Base-by-base conservation (phyloP, 2,329 filamentous ascomycete species). In the Endocalyx cinctus region DNA sequence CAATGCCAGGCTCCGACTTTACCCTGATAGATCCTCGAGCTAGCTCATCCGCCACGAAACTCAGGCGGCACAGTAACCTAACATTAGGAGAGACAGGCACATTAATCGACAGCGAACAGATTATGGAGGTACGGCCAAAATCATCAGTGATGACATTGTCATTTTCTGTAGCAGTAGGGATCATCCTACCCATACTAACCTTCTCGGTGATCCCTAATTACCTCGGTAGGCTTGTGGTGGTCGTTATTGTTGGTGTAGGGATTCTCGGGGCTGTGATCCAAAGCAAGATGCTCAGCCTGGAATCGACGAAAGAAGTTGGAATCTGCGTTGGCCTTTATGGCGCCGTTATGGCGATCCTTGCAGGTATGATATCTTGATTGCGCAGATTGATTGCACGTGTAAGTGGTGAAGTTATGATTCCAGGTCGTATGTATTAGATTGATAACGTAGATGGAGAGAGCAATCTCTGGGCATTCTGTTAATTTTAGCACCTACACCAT, bases 131-230 rank as follows among this genome's bases (percentile, higher is more conserved):
- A 14, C 34, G 38, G n/a, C n/a, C n/a, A n/a, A n/a, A n/a, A n/a
- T n/a, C n/a, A 20, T 37, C 37, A 14, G 33, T 50, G 6, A 43
- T 45, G 5, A 48, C 42, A 3, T 38, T 68, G 4, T 67, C 71
- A 6, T 48, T 66, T 14, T 66, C 70, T 1, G 56, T 72, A 8
- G 70, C 70, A 0, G 59, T 65, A 0, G 67, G 70, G 0, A 60
- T 82, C 2, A 55, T 82, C 5, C 57, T 77, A 1, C 78, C 79
- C 0, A 62, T 81, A 2, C 47, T 82, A 7, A 67, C 73, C 1
- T 83, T 82, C 47, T 55, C 67, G 5, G 62, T 78, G 15, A 72
- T 82, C 14, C 64, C 70, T 0, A 67, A 70, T 5, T 77, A 80
- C 39, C 50, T 70, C 0, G 74, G 70, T 2, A 67, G 77, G n/a